Conservation (phyloP, 2,329 filamentous ascomycete genomes). For the Pseudofabraea citricarpa region DNA sequence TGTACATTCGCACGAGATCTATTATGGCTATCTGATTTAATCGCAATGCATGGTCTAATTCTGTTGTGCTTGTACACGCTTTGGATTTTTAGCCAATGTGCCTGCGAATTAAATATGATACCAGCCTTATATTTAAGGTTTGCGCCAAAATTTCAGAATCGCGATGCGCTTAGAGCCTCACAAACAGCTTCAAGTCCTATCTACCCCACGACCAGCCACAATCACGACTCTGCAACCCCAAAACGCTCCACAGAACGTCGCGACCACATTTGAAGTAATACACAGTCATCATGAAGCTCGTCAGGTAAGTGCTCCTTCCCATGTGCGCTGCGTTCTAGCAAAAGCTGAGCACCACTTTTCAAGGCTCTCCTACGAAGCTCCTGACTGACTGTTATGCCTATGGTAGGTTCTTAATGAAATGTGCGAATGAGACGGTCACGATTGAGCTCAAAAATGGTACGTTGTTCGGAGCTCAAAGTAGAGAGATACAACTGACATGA, state of each 20-base stretch:
- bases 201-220: not conserved
- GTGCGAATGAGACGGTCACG: slow-evolving; percentile 95
- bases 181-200: not conserved
- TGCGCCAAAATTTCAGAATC: not conserved
- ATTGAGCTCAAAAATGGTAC: slow-evolving; percentile 97
- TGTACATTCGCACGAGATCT: too few relatives aligned
- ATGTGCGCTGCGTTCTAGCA: slow-evolving; percentile 25
- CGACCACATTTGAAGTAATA: not conserved
- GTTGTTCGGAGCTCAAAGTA: slow-evolving; percentile 11
- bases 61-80: too few relatives aligned
- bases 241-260: slow-evolving; percentile 5
- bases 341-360: slow-evolving; percentile 40
- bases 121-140: too few relatives aligned
- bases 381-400: slow-evolving; percentile 25
- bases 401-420: slow-evolving; percentile 96
- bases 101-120: too few relatives aligned
- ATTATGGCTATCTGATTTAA: too few relatives aligned
- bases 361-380: slow-evolving; percentile 33
- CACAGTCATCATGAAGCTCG: slow-evolving; percentile 82
- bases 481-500: not conserved
- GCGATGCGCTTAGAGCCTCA: not conserved
- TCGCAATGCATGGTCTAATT: too few relatives aligned
- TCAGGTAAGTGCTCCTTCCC: slow-evolving; percentile 62
- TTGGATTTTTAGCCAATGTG: too few relatives aligned
- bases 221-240: not conserved